These are phyloP conservation scores for Solanum verrucosum DNA, from an alignment of 257 asterid genomes.

Conservation along the genomic window DNA sequence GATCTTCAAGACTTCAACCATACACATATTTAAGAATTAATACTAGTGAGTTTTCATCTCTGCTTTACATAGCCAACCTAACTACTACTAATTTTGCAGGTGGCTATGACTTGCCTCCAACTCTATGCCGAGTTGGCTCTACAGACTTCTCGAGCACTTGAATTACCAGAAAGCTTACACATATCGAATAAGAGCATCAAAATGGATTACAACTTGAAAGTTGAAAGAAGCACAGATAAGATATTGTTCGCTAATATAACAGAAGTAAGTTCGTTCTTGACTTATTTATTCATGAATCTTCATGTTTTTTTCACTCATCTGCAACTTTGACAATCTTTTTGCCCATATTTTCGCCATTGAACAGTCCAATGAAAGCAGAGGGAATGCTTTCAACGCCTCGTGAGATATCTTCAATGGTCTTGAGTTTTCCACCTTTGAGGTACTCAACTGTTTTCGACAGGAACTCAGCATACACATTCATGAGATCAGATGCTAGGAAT, in stretches of 20 bases:
- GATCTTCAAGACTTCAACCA: too few relatives aligned
- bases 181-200: background rate
- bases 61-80: too few relatives aligned
- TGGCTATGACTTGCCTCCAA: background rate
- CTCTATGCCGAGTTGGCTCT: background rate
- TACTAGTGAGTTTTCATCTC: too few relatives aligned
- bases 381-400: conserved; percentile 50
- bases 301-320: conserved; percentile 1
- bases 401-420: conserved; percentile 43
- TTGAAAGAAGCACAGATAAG: background rate
- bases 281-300: background rate
- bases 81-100: too few relatives aligned
- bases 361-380: conserved; percentile 40
- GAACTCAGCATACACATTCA: conserved; percentile 31
- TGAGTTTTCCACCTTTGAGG: conserved; percentile 31
- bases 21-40: too few relatives aligned
- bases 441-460: conserved; percentile 29
- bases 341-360: conserved; percentile 45
- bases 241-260: background rate
- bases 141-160: background rate
- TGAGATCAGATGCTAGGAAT: conserved; percentile 39
- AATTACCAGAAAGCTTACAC: background rate
- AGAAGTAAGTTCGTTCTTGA: background rate
- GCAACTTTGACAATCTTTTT: conserved; percentile 45
- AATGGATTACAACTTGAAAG: background rate